Conservation (phyloP, 768 basidiomycete genomes). For the Mycena rosella region DNA sequence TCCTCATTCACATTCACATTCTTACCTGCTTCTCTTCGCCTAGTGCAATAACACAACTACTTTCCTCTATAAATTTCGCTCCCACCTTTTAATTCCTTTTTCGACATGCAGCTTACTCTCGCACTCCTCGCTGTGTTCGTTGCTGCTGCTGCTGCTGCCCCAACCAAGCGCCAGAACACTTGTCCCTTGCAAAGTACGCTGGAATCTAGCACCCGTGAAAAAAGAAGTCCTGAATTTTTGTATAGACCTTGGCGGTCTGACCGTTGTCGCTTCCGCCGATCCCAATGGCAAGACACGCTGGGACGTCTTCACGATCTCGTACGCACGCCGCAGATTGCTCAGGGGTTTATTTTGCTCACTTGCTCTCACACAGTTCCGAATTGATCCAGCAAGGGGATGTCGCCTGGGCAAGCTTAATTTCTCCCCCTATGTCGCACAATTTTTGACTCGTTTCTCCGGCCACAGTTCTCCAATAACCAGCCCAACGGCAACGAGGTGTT, state of each 20-base stretch:
- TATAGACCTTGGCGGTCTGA: constrained; percentile 16
- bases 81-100: background rate
- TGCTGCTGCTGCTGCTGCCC: constrained; percentile 22
- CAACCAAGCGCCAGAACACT: constrained; percentile 26
- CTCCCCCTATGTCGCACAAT: background rate
- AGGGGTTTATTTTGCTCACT: too few relatives aligned
- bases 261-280: constrained; percentile 25
- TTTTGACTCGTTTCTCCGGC: background rate
- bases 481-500: constrained; percentile 32
- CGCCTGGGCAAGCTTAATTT: constrained; percentile 23
- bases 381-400: constrained; percentile 27
- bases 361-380: background rate
- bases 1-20: constrained; percentile 23
- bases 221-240: background rate
- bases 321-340: too few relatives aligned
- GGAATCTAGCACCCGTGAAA: background rate
- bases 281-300: constrained; percentile 17
- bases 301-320: constrained; percentile 14
- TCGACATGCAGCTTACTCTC: constrained; percentile 27
- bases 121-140: constrained; percentile 20
- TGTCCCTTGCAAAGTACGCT: constrained; percentile 25
- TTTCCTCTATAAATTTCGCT: background rate
- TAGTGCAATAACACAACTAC: constrained; percentile 11
- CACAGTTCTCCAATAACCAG: constrained; percentile 24
- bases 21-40: background rate